Evolutionary conservation across 2,329 filamentous ascomycete genomes (phyloP).

Genomic region (Byssothecium circinans): DNA sequence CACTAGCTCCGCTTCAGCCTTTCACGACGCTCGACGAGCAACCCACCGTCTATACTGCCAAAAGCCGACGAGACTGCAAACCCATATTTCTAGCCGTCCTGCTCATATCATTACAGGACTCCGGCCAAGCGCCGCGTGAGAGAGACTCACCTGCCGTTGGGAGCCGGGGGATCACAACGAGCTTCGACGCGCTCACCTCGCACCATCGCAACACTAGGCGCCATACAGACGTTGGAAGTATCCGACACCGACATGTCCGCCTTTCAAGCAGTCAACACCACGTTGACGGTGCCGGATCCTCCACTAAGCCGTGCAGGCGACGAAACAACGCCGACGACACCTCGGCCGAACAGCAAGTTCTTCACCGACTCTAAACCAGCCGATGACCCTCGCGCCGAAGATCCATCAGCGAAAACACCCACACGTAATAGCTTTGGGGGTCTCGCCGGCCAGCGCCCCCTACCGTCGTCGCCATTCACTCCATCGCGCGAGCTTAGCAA

Average conservation of each 20-base stretch:
- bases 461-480: conserved; percentile 47
- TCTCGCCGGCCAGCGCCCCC: conserved; percentile 49
- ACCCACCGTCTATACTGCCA: background rate
- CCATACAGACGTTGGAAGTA: too few relatives aligned
- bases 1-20: conserved; percentile 44
- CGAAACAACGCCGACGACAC: conserved; percentile 60
- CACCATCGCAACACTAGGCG: too few relatives aligned
- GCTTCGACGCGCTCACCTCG: background rate
- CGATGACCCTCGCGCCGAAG: conserved; percentile 43
- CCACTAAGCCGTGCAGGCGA: conserved; percentile 52
- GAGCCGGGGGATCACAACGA: conserved; percentile 5
- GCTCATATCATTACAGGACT: conserved; percentile 1
- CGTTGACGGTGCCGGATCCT: conserved; percentile 48
- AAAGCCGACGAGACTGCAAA: background rate
- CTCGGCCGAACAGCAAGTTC: conserved; percentile 49
- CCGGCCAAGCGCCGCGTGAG: conserved; percentile 16
- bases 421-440: conserved; percentile 59
- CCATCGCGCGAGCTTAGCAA: conserved; percentile 51
- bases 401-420: conserved; percentile 60
- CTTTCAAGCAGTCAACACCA: conserved; percentile 64
- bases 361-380: conserved; percentile 41
- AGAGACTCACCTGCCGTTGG: conserved; percentile 9
- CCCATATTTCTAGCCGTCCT: background rate
- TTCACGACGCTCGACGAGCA: conserved; percentile 12
- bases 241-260: conserved; percentile 51